Conservation (phyloP, 352 stramenopile genomes). For the Globisporangium nodosum region DNA sequence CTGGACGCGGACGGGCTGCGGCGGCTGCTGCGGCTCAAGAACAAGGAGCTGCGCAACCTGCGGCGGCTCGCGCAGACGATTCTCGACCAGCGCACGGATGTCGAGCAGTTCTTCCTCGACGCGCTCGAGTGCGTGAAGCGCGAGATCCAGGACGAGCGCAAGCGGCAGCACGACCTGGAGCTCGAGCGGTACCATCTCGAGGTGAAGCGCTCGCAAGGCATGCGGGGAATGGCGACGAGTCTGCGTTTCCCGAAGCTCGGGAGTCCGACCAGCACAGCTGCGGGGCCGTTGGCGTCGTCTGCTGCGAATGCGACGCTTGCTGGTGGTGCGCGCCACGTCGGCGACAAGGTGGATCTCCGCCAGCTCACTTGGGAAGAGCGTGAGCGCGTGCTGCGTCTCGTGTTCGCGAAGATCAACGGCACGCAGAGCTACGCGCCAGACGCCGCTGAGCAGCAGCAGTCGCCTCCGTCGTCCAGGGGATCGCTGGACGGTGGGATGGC, state of each 20-base stretch:
- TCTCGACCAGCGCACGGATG: constrained; percentile 87
- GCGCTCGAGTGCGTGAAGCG: constrained; percentile 85
- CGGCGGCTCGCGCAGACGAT: constrained; percentile 87
- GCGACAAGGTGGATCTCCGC: constrained; percentile 81
- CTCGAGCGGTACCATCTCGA: constrained; percentile 51
- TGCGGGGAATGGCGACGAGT: constrained; percentile 13
- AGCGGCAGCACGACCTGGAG: constrained; percentile 35
- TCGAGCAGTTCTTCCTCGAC: constrained; percentile 92
- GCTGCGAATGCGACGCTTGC: background rate
- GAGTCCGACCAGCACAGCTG: constrained; percentile 10
- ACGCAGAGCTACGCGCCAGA: constrained; percentile 39
- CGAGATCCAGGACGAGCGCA: constrained; percentile 57
- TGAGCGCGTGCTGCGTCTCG: constrained; percentile 88
- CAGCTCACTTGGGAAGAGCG: constrained; percentile 89
- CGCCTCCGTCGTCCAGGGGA: constrained; percentile 3
- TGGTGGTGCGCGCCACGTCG: constrained; percentile 23
- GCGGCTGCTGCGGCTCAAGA: constrained; percentile 87
- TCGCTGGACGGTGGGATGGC: background rate
- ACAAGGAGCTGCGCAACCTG: constrained; percentile 90
- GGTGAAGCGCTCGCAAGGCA: constrained; percentile 33
- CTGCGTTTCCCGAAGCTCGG: constrained; percentile 48
- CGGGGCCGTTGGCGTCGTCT: background rate
- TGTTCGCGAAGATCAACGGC: constrained; percentile 93
- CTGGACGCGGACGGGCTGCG: constrained; percentile 85
- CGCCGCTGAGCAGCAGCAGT: background rate